These are phyloP conservation scores for Phytophthora chlamydospora DNA, from an alignment of 352 stramenopile genomes.

Conservation along the genomic window DNA sequence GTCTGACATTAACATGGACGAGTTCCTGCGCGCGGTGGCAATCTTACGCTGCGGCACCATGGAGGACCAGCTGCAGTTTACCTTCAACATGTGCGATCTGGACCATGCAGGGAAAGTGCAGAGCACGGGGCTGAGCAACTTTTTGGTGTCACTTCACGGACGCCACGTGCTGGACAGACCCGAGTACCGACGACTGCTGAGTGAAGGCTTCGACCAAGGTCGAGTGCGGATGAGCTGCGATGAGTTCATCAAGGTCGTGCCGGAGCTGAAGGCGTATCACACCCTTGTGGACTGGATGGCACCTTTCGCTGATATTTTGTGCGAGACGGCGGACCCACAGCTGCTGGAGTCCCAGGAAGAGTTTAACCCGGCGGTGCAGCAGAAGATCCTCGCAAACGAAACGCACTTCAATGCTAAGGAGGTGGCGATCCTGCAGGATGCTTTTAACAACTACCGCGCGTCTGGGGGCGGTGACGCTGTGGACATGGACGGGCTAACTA, in stretches of 20 bases:
- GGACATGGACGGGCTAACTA: slow-evolving; percentile 78
- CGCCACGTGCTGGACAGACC: slow-evolving; percentile 74
- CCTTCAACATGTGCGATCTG: slow-evolving; percentile 90
- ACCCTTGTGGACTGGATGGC: slow-evolving; percentile 87
- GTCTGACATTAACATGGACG: slow-evolving; percentile 89
- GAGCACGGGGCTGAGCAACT: slow-evolving; percentile 86
- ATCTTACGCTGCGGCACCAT: slow-evolving; percentile 77
- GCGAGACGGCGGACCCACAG: slow-evolving; percentile 77
- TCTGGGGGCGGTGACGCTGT: slow-evolving; percentile 71
- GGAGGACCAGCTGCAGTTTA: slow-evolving; percentile 79
- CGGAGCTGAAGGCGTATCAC: slow-evolving; percentile 52
- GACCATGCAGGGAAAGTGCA: slow-evolving; percentile 88
- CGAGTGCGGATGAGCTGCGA: slow-evolving; percentile 75
- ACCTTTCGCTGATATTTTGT: slow-evolving; percentile 86
- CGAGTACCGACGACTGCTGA: slow-evolving; percentile 79
- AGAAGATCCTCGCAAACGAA: slow-evolving; percentile 88
- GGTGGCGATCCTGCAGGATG: slow-evolving; percentile 80
- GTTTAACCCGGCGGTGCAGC: slow-evolving; percentile 88
- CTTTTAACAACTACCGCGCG: slow-evolving; percentile 84
- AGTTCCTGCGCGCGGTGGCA: slow-evolving; percentile 82
- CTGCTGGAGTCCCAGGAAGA: slow-evolving; percentile 88
- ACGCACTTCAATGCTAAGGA: slow-evolving; percentile 84
- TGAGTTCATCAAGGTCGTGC: slow-evolving; percentile 74
- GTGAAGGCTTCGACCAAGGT: slow-evolving; percentile 83
- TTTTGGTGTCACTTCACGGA: slow-evolving; percentile 82